A percentile compares a stretch with the other conserved stretches of the same genome.
phyloP scores from a whole-genome alignment of 1,284 basidiomycete species.

The Rhodotorula sp. region DNA sequence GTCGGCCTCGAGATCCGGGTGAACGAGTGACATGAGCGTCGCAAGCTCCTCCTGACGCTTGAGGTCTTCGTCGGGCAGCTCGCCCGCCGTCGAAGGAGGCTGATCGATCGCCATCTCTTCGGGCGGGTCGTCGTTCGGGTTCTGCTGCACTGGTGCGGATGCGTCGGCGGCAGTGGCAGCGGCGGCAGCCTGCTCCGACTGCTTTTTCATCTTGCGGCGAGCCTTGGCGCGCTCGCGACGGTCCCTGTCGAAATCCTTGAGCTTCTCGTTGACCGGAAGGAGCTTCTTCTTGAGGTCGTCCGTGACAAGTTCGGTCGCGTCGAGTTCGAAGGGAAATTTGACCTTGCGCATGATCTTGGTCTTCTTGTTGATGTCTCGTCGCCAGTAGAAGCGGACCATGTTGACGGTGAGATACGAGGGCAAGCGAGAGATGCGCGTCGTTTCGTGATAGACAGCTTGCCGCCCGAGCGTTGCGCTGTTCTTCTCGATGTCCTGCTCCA shows the following conservation, averaged over 20 bases:
- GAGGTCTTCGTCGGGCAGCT: constrained; percentile 51
- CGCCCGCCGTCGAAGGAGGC: constrained; percentile 61
- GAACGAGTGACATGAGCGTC: constrained; percentile 66
- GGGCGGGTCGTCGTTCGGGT: constrained; percentile 29
- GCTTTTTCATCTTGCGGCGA: constrained; percentile 26
- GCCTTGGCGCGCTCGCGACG: constrained; percentile 77
- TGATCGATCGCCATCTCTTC: constrained; percentile 46
- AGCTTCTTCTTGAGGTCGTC: constrained; percentile 75
- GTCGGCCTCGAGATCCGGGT: constrained; percentile 66
- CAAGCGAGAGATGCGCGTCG: constrained; percentile 77
- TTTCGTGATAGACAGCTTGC: constrained; percentile 79
- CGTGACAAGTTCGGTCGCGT: constrained; percentile 78
- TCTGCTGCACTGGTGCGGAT: background rate
- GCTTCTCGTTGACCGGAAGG: constrained; percentile 61
- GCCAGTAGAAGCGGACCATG: constrained; percentile 96
- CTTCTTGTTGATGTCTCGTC: constrained; percentile 74
- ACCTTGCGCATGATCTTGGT: constrained; percentile 73
- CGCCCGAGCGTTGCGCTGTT: constrained; percentile 75
- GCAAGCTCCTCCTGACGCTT: constrained; percentile 61
- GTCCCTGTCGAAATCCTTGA: constrained; percentile 79
- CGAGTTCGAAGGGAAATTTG: constrained; percentile 84
- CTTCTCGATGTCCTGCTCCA: constrained; percentile 66
- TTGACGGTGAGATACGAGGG: constrained; percentile 81
- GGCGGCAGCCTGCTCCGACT: background rate
- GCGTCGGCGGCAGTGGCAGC: background rate